phyloP scores from a whole-genome alignment of 1,284 basidiomycete species.

The Polyporus tsugae region DNA sequence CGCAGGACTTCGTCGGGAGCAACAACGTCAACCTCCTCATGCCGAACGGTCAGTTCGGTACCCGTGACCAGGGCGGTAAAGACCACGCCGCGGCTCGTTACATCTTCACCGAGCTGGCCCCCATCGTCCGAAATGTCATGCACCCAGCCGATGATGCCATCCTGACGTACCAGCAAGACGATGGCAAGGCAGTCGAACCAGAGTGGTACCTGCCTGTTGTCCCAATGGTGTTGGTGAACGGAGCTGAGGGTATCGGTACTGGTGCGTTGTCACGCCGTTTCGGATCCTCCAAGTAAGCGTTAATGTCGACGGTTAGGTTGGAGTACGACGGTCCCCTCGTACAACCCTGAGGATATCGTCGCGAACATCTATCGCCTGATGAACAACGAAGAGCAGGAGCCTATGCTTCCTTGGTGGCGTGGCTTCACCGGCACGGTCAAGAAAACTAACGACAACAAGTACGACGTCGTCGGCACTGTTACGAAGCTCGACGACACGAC shows the following conservation, averaged over 20 bases:
- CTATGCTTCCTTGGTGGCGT: slow-evolving; percentile 97
- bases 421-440: slow-evolving; percentile 94
- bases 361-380: slow-evolving; percentile 89
- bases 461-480: slow-evolving; percentile 82
- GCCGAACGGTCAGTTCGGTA: slow-evolving; percentile 98
- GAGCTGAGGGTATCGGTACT: slow-evolving; percentile 97
- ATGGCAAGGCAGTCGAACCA: slow-evolving; percentile 91
- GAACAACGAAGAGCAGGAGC: slow-evolving; percentile 83
- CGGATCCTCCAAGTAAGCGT: not conserved
- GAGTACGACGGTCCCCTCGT: slow-evolving; percentile 95
- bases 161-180: slow-evolving; percentile 88
- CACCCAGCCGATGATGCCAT: slow-evolving; percentile 88
- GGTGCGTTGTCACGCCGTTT: slow-evolving; percentile 53
- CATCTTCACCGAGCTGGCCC: slow-evolving; percentile 88
- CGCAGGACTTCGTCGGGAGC: slow-evolving; percentile 94
- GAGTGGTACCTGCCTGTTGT: slow-evolving; percentile 95
- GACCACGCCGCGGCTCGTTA: slow-evolving; percentile 98
- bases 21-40: slow-evolving; percentile 95
- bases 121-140: slow-evolving; percentile 85
- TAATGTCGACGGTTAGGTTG: slow-evolving; percentile 68
- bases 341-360: slow-evolving; percentile 93
- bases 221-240: slow-evolving; percentile 93
- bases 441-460: slow-evolving; percentile 84
- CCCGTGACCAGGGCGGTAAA: slow-evolving; percentile 90
- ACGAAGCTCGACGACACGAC: slow-evolving; percentile 88